A percentile compares a stretch with the other conserved stretches of the same genome.
These are phyloP conservation scores for Colletotrichum costaricense DNA, from an alignment of 2,329 filamentous ascomycete genomes.

Conservation along the genomic window DNA sequence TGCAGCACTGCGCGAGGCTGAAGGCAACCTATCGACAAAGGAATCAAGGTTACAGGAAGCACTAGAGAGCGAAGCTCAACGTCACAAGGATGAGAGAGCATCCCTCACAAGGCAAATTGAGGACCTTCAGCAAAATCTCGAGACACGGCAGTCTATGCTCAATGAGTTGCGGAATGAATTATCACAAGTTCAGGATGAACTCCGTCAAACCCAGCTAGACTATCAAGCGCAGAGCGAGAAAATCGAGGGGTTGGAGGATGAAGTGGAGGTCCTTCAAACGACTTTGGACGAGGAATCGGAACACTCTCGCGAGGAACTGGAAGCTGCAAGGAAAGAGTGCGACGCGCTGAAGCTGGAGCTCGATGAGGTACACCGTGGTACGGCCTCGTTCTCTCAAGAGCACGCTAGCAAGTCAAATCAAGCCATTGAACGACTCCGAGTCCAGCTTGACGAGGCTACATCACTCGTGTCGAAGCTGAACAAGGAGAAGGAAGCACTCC, in stretches of 20 bases:
- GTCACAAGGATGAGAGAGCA: conserved; percentile 78
- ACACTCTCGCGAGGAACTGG: conserved; percentile 61
- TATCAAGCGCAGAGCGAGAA: conserved; percentile 73
- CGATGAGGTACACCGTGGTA: conserved; percentile 40
- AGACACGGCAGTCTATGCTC: conserved; percentile 72
- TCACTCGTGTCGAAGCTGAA: conserved; percentile 32
- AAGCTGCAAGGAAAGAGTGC: conserved; percentile 57
- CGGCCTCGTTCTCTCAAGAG: conserved; percentile 30
- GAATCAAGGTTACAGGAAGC: conserved; percentile 76
- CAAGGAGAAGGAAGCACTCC: conserved; percentile 51
- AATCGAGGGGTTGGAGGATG: conserved; percentile 76
- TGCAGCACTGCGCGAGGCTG: conserved; percentile 74
- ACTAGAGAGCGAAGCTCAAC: conserved; percentile 76
- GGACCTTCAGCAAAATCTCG: conserved; percentile 77
- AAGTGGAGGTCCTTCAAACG: conserved; percentile 78
- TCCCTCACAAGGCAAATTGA: conserved; percentile 79
- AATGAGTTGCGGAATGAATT: conserved; percentile 76
- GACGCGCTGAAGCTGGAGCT: conserved; percentile 58
- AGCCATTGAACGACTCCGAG: conserved; percentile 46
- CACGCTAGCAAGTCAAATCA: conserved; percentile 41
- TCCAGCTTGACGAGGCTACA: conserved; percentile 33
- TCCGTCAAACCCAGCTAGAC: conserved; percentile 75
- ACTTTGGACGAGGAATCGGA: conserved; percentile 74
- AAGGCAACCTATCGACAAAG: conserved; percentile 75
- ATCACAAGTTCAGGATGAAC: conserved; percentile 73